Evolutionary conservation across 1,139 yeast species (phyloP), one percentile per base, ranked within the genome.

Genomic region (Yamadazyma membranifaciens): DNA sequence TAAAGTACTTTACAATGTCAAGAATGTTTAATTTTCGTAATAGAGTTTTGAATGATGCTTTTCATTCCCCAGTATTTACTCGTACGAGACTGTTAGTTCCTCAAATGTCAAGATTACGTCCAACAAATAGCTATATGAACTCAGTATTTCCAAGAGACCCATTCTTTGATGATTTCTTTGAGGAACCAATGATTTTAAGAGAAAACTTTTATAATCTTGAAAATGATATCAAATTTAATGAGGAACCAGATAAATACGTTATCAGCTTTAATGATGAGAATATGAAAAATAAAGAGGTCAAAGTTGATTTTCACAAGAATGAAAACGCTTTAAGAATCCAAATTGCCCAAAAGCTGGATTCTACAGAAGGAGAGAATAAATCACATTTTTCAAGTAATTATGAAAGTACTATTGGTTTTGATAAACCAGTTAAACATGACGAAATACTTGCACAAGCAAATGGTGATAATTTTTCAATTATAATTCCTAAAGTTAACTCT

Each of bases 231-330:
- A 49, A 52, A 9, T 44, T 55, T 15, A 51, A 54, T 5, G 63
- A 59, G 34, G 55, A 57, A 20, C 42, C 53, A 31, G 58, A 57
- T 31, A 51, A 56, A 34, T 54, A 55, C 29, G 45, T 56, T 22
- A 56, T 60, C 9, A 42, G 43, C 7, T 49, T 50, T 35, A 45
- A 45, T 22, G 54, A 54, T 30, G 43, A 47, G 5, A 47, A 51
- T 26, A 48, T 58, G 15, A 43, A 49, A n/a, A 43, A 48, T 13
- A 55, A 56, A 31, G 56, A 56, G 29, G 46, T 59, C 12, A 51
- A 52, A 24, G 50, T 59, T 35, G 59, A 59, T 31, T 60, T 45
- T 43, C 43, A 45, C 15, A 55, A 56, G 47, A 44, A 53, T 22
- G 53, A 54, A 33, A 60, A 60, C 34, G 51, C 51, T 40, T 48